phyloP scores from a whole-genome alignment of 495 filamentous ascomycete genomes.

The Trichoderma virens region DNA sequence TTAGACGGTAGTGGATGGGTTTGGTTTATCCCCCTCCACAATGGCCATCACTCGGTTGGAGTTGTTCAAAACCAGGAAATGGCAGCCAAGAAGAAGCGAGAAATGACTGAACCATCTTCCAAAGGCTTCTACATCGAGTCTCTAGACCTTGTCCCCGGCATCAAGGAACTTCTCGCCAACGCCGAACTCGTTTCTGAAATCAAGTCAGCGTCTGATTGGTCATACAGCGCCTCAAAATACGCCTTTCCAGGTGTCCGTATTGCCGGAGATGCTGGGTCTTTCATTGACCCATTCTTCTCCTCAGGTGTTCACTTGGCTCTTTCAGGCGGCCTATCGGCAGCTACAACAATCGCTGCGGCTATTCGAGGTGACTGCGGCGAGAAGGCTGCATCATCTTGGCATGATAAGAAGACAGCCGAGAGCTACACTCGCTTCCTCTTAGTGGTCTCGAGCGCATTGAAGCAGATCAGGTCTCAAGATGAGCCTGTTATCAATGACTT shows the following conservation, averaged over 20 bases:
- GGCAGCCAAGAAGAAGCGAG: constrained; percentile 23
- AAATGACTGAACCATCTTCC: constrained; percentile 16
- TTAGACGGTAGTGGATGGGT: constrained; percentile 37
- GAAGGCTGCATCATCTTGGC: constrained; percentile 35
- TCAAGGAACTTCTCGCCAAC: constrained; percentile 22
- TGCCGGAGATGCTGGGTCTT: constrained; percentile 36
- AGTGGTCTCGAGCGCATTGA: constrained; percentile 34
- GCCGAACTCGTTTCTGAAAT: constrained; percentile 21
- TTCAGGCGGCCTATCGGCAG: constrained; percentile 37
- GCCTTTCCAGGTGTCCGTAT: constrained; percentile 28
- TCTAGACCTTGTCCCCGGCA: constrained; percentile 23
- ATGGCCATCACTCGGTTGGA: constrained; percentile 34
- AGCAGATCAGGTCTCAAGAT: constrained; percentile 36
- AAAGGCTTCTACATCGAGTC: constrained; percentile 32
- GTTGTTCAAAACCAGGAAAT: constrained; percentile 30
- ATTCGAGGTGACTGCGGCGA: constrained; percentile 32
- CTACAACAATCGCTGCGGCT: constrained; percentile 25
- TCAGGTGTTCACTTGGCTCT: constrained; percentile 45
- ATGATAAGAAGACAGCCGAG: constrained; percentile 35
- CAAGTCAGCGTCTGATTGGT: constrained; percentile 33
- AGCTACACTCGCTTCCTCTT: constrained; percentile 46
- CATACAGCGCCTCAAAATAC: constrained; percentile 32
- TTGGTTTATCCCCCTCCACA: constrained; percentile 39
- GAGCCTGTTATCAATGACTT: constrained; percentile 25
- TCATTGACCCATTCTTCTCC: constrained; percentile 38